These are phyloP conservation scores for Tetragonia tetragonoides DNA, from an alignment of 148 eudicot genomes.

Conservation along the genomic window DNA sequence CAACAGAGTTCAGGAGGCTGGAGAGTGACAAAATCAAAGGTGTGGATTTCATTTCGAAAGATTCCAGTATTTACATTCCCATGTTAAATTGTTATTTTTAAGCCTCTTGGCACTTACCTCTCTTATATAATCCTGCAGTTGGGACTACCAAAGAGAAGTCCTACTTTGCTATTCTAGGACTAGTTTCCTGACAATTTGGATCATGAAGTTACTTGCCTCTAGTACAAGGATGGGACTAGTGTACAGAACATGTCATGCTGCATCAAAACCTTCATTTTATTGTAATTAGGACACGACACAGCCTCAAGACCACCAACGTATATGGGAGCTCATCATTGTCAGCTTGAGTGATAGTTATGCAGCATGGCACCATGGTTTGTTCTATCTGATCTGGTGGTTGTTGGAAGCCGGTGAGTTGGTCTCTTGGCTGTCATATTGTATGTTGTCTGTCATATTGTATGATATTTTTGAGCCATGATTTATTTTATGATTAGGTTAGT, in stretches of 20 bases:
- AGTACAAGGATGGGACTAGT: neutral
- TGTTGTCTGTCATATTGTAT: neutral
- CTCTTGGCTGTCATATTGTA: neutral
- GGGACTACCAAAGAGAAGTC: slow-evolving; percentile 51
- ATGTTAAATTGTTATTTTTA: neutral
- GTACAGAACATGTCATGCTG: slow-evolving; percentile 3
- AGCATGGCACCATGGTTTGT: neutral
- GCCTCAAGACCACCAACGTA: neutral
- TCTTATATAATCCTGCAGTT: slow-evolving; percentile 48
- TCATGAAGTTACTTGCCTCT: neutral
- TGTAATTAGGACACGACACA: neutral
- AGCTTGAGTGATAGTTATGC: neutral
- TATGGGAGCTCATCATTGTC: neutral
- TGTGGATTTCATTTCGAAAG: slow-evolving; percentile 22
- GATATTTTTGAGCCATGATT: neutral
- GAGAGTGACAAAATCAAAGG: slow-evolving; percentile 77
- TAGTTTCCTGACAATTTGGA: neutral
- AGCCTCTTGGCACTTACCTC: neutral
- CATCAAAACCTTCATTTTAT: neutral
- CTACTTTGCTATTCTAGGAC: slow-evolving; percentile 25
- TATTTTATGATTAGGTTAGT: neutral
- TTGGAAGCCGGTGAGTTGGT: neutral
- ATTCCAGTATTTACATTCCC: neutral
- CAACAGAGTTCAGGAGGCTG: slow-evolving; percentile 60
- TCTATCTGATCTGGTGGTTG: neutral